phyloP scores from a whole-genome alignment of 108 stramenopile species.

The Skeletonema tropicum region DNA sequence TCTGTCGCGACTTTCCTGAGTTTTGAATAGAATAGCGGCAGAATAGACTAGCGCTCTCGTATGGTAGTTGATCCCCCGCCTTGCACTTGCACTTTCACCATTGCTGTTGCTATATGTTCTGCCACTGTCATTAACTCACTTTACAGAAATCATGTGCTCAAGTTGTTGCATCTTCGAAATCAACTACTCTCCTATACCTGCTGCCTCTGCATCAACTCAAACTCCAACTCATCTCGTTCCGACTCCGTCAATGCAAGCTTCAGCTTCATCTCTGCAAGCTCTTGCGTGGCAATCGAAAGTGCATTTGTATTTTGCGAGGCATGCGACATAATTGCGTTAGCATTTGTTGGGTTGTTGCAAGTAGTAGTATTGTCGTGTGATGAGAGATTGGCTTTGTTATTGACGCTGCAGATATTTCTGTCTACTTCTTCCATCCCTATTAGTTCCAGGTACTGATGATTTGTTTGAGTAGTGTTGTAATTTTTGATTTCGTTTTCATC shows the following conservation, averaged over 20 bases:
- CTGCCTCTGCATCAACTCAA: conserved; percentile 32
- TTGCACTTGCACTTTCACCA: too few relatives aligned
- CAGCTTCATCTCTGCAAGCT: conserved; percentile 34
- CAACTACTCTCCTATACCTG: background rate
- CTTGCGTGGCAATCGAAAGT: conserved; percentile 25
- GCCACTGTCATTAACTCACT: too few relatives aligned
- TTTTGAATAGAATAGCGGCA: too few relatives aligned
- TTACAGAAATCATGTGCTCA: background rate
- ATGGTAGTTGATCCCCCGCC: too few relatives aligned
- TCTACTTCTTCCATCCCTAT: conserved; percentile 11
- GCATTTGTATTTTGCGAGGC: conserved; percentile 4
- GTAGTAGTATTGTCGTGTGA: background rate
- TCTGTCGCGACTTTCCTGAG: too few relatives aligned
- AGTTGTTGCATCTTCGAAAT: background rate
- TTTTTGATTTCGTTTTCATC: background rate
- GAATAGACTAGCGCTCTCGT: too few relatives aligned
- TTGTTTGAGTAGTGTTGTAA: background rate
- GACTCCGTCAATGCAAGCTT: conserved; percentile 44
- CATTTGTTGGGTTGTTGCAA: background rate
- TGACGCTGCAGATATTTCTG: conserved; percentile 7
- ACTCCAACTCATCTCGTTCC: conserved; percentile 49
- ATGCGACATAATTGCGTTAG: conserved; percentile 10
- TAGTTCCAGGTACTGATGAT: conserved; percentile 2
- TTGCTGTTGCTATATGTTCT: too few relatives aligned
- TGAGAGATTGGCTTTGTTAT: background rate